A percentile compares a stretch with the other conserved stretches of the same genome.
Conservation (phyloP, 257 asterid genomes). For the Solanum chiquidenum region DNA sequence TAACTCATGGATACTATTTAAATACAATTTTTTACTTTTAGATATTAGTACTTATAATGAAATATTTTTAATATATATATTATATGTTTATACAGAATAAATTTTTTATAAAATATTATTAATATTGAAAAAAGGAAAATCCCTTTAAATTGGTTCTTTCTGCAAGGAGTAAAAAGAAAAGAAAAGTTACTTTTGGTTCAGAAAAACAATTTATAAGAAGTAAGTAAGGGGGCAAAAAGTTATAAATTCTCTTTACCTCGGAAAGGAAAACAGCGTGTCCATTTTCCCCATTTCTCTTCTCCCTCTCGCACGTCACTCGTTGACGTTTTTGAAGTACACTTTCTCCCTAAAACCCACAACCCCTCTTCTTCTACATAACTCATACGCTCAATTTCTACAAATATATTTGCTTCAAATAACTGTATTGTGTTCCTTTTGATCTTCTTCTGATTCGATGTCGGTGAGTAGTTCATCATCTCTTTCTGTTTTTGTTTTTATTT, state of each 20-base stretch:
- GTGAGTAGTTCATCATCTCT: not conserved
- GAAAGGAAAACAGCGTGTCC: not conserved
- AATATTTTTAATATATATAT: not conserved
- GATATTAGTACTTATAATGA: too few relatives aligned
- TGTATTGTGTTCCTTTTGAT: not conserved
- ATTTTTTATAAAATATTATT: too few relatives aligned
- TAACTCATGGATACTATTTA: too few relatives aligned
- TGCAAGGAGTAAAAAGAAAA: not conserved
- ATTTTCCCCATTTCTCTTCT: not conserved
- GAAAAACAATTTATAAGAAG: not conserved
- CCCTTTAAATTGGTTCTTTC: too few relatives aligned
- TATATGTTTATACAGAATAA: too few relatives aligned
- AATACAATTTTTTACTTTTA: too few relatives aligned
- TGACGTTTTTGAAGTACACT: not conserved
- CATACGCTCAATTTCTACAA: not conserved
- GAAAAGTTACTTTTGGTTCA: not conserved
- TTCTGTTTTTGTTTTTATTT: not conserved
- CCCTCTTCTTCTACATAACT: not conserved
- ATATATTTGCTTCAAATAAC: not conserved
- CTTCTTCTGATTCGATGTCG: not conserved
- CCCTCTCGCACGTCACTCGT: slow-evolving; percentile 1
- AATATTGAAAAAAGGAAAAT: too few relatives aligned
- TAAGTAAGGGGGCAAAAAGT: not conserved
- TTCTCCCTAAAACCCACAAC: not conserved
- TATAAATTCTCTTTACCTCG: not conserved